Evolutionary conservation across 352 stramenopile species (phyloP).

Genomic region (Thalassiosira delicatula): DNA sequence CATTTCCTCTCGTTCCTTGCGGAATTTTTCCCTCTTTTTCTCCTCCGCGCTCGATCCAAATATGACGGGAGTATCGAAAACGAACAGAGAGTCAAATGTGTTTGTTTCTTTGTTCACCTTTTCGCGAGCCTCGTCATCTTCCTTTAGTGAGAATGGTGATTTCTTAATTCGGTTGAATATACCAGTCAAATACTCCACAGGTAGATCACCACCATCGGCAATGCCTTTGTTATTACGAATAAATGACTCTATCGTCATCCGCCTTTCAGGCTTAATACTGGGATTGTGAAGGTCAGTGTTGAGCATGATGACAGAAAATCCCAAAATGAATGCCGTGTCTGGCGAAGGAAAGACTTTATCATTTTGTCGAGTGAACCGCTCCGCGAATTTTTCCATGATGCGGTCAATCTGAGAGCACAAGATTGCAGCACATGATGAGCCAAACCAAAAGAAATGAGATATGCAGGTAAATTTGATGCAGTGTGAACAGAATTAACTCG

Average conservation of each 20-base stretch:
- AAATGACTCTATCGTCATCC: constrained; percentile 97
- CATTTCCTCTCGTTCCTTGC: constrained; percentile 87
- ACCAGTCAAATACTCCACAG: constrained; percentile 89
- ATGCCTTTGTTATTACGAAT: constrained; percentile 97
- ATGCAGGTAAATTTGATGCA: too few species aligned
- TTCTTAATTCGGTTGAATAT: constrained; percentile 97
- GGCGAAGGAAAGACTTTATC: constrained; percentile 90
- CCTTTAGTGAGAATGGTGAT: constrained; percentile 94
- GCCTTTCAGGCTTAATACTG: constrained; percentile 94
- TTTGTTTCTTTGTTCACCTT: constrained; percentile 63
- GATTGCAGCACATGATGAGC: not conserved
- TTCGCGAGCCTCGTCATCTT: constrained; percentile 91
- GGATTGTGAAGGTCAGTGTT: constrained; percentile 99
- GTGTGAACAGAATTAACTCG: not conserved
- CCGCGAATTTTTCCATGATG: constrained; percentile 99
- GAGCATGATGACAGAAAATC: constrained; percentile 96
- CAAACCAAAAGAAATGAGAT: not conserved
- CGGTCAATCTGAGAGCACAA: constrained; percentile 93
- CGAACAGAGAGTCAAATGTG: constrained; percentile 72
- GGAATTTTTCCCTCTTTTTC: constrained; percentile 85
- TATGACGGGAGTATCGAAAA: constrained; percentile 74
- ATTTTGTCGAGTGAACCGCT: constrained; percentile 90
- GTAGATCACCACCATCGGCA: constrained; percentile 94
- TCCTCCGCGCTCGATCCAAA: constrained; percentile 73
- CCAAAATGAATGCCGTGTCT: constrained; percentile 98